A percentile compares a stretch with the other conserved stretches of the same genome.
Evolutionary conservation across 140 eudicot genomes (phyloP).

Genomic region (Erigeron philadelphicus): DNA sequence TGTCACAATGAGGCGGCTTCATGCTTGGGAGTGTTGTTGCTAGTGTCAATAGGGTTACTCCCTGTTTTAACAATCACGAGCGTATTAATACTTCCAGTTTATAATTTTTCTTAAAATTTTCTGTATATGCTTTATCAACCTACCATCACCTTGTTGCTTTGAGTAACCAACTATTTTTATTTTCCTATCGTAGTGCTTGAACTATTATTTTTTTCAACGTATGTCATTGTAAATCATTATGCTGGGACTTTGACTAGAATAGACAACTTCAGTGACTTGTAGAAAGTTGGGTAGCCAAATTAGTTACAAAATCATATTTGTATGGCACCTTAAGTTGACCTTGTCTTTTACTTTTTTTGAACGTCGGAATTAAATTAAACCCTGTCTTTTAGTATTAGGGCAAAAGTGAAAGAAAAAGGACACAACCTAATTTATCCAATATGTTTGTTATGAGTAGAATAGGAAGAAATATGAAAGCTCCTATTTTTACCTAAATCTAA

Average conservation of each 20-base stretch:
- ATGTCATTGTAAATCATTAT: too few species aligned
- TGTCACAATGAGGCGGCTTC: conserved; percentile 71
- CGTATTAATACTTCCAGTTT: conserved; percentile 1
- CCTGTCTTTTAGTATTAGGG: neutral
- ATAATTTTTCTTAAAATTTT: neutral
- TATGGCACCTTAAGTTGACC: neutral
- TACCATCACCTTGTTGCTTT: neutral
- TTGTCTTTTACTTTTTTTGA: neutral
- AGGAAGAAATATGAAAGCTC: conserved; percentile 8
- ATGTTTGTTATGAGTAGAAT: neutral
- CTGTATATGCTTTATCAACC: neutral
- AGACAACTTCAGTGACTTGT: neutral
- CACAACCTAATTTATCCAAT: conserved; percentile 20
- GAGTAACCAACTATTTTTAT: neutral
- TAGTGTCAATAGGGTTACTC: conserved; percentile 66
- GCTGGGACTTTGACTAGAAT: neutral
- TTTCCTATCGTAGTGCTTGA: neutral
- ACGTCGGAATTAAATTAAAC: too few species aligned
- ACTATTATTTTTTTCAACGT: neutral
- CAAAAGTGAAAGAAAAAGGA: conserved; percentile 17
- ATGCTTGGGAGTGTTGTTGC: conserved; percentile 69
- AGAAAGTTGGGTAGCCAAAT: neutral
- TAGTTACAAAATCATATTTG: neutral
- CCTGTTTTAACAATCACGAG: conserved; percentile 36
- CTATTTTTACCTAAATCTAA: conserved; percentile 20